Base-by-base conservation (phyloP, 495 filamentous ascomycete genomes). In the Rostrohypoxylon terebratum region DNA sequence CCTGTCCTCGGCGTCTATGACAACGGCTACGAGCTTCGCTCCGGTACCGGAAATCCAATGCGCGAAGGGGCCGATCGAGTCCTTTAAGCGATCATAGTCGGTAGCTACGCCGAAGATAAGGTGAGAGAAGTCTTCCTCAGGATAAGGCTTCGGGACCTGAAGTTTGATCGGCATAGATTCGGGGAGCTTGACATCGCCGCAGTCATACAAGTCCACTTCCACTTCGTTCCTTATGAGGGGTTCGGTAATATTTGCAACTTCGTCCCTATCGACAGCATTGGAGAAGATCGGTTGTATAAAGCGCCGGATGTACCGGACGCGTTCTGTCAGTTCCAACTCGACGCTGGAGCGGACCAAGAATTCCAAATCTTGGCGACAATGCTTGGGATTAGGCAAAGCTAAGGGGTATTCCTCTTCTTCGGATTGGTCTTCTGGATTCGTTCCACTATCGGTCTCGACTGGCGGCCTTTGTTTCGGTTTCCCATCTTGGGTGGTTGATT, bases 41-140 rank as follows among this genome's bases (percentile, higher is more conserved):
- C 81, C 79, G 0, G 87, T 87, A 18, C 85, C 79, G 0, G 87
- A 79, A 3, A 90, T 85, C 90, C 90, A 92, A 74, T 90, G 88
- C 11, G 81, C 69, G 38, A 92, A 87, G 25, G 83, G 81, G 25
- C 85, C 77, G 10, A 90, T 78, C 1, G 87, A 89, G 13, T 85
- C 82, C 45, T 85, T 81, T 64, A 93, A 77, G 34, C 90, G 83
- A 3, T 79, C 77, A 48, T 88, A 78, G 6, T 82, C 85, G 14
- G 89, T 90, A 1, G 89, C 86, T 0, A 92, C 85, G 66, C 89
- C 90, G 55, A 87, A 87, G 53, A 81, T 60, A 34, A 87, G 72
- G 59, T 84, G 77, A 0, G 38, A 14, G 60, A 78, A 81, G 2
- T 68, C 74, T 14, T 59, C 44, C 6, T 69, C 23, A 4, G 80